Evolutionary conservation across 257 asterid species (phyloP).

Genomic region (Nicotiana noctiflora): DNA sequence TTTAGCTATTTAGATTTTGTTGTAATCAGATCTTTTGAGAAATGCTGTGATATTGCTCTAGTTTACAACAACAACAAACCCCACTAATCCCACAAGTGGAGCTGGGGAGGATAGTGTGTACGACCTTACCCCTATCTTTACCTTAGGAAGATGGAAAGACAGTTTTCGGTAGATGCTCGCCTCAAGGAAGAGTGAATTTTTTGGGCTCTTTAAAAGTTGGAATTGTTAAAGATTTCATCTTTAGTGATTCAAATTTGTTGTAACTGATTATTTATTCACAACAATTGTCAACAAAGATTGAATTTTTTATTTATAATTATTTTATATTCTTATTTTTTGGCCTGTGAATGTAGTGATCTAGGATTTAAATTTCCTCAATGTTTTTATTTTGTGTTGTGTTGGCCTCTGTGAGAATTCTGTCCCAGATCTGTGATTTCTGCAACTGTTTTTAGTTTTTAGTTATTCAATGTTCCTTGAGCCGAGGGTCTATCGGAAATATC

Average conservation of each 20-base stretch:
- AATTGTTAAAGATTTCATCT: background rate
- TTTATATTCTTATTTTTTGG: background rate
- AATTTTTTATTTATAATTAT: too few species aligned
- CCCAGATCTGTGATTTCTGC: conserved; percentile 23
- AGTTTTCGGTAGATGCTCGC: too few species aligned
- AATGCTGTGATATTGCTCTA: conserved; percentile 1
- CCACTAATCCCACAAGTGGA: too few species aligned
- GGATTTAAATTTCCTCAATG: conserved; percentile 3
- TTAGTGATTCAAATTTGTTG: background rate
- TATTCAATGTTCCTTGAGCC: too few species aligned
- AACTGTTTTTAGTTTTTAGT: background rate
- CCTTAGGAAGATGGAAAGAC: too few species aligned
- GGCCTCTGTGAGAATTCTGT: background rate
- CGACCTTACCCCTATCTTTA: too few species aligned
- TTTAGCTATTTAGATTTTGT: background rate
- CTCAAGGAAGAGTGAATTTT: background rate
- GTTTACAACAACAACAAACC: background rate
- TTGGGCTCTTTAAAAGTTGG: background rate
- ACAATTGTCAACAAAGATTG: background rate
- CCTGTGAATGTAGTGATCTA: conserved; percentile 12
- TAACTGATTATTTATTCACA: background rate
- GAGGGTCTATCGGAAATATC: too few species aligned
- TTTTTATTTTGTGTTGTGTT: conserved; percentile 5
- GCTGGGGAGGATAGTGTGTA: too few species aligned
- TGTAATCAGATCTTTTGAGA: conserved; percentile 1